A percentile compares a stretch with the other conserved stretches of the same genome.
phyloP scores from a whole-genome alignment of 2,329 filamentous ascomycete species.

The Colletotrichum orchidophilum region DNA sequence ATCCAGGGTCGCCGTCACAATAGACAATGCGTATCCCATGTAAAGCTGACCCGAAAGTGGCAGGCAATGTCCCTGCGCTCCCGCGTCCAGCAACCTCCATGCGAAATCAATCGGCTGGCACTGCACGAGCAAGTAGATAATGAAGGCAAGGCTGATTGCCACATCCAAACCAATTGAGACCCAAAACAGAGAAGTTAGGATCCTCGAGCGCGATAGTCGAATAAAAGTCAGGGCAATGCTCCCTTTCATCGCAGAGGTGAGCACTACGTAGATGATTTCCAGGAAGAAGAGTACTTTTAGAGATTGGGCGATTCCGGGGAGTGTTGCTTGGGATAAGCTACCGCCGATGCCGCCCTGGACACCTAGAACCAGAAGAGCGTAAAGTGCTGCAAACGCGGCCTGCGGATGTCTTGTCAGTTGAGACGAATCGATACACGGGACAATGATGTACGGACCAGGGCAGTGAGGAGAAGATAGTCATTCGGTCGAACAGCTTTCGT shows the following conservation, averaged over 20 bases:
- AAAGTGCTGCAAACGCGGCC: constrained; percentile 19
- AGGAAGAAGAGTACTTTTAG: constrained; percentile 24
- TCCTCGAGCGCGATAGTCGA: constrained; percentile 17
- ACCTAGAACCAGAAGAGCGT: constrained; percentile 2
- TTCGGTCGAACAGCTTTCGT: background rate
- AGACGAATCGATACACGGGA: background rate
- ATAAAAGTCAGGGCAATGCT: constrained; percentile 28
- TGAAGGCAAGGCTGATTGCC: constrained; percentile 13
- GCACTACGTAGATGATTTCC: constrained; percentile 26
- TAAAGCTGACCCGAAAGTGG: constrained; percentile 16
- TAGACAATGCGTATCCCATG: constrained; percentile 23
- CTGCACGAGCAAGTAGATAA: constrained; percentile 23
- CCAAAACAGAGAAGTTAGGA: constrained; percentile 12
- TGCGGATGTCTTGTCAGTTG: background rate
- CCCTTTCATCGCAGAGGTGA: constrained; percentile 28
- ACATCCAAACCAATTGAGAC: constrained; percentile 21
- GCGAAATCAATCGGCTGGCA: constrained; percentile 21
- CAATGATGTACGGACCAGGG: background rate
- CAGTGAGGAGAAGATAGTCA: constrained; percentile 1
- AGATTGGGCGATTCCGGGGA: background rate
- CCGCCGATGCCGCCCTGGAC: constrained; percentile 24
- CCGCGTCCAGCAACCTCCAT: constrained; percentile 13
- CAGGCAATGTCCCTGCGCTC: constrained; percentile 11
- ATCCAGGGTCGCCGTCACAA: constrained; percentile 19
- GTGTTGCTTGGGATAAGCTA: background rate